A percentile compares a stretch with the other conserved stretches of the same genome.
These are phyloP conservation scores for Erodium chrysanthum DNA, from an alignment of 441 rosid genomes.

Conservation along the genomic window DNA sequence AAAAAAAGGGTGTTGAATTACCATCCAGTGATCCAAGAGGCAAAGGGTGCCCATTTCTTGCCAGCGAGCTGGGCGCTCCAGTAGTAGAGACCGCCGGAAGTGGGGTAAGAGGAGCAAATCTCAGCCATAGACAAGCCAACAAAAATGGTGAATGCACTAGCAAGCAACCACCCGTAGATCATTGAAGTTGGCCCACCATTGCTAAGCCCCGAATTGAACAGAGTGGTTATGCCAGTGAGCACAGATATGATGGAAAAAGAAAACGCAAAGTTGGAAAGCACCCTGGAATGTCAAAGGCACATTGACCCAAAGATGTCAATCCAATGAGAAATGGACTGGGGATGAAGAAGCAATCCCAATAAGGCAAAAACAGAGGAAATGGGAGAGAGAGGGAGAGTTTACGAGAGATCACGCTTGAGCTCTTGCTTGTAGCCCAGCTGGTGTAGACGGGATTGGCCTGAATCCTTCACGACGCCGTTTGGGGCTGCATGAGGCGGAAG, in stretches of 20 bases:
- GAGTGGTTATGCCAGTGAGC: conserved; percentile 76
- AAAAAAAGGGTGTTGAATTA: conserved; percentile 17
- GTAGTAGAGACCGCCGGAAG: conserved; percentile 89
- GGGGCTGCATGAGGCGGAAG: conserved; percentile 21
- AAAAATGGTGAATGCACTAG: conserved; percentile 68
- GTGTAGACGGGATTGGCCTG: conserved; percentile 62
- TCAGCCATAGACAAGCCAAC: conserved; percentile 89
- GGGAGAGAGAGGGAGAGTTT: conserved; percentile 22
- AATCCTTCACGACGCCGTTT: conserved; percentile 22
- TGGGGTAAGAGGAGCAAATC: conserved; percentile 86
- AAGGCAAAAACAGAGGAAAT: neutral
- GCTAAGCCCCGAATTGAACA: conserved; percentile 62
- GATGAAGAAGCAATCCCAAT: too few species aligned
- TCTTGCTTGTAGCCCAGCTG: conserved; percentile 97
- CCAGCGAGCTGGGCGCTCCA: conserved; percentile 99
- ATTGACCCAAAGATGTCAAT: neutral
- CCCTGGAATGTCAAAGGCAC: conserved; percentile 33
- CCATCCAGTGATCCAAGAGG: conserved; percentile 95
- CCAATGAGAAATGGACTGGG: conserved; percentile 9
- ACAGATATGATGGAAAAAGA: conserved; percentile 86
- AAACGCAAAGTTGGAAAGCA: conserved; percentile 82
- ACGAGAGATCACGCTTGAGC: conserved; percentile 92
- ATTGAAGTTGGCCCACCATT: conserved; percentile 71
- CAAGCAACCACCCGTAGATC: conserved; percentile 80
- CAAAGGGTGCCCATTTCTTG: conserved; percentile 80